A percentile compares a stretch with the other conserved stretches of the same genome.
Conservation (phyloP, 1,139 yeast genomes). For the Diutina neorugosa region DNA sequence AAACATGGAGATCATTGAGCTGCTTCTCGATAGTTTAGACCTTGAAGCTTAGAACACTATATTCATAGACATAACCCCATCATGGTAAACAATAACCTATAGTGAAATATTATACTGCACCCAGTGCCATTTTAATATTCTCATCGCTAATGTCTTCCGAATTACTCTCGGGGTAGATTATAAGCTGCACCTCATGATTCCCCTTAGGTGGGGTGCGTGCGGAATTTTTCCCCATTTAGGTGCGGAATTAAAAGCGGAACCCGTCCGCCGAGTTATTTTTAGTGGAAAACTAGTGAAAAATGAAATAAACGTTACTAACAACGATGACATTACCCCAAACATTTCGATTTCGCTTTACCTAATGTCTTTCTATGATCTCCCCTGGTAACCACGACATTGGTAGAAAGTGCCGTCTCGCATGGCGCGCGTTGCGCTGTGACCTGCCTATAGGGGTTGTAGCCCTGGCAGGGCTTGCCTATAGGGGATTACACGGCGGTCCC, state of each 20-base stretch:
- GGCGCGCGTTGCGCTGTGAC: slow-evolving; percentile 2
- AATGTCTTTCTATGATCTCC: too few relatives aligned
- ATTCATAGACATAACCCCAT: background rate
- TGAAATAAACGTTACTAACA: too few relatives aligned
- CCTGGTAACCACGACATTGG: too few relatives aligned
- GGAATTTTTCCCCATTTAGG: background rate
- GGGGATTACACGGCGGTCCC: background rate
- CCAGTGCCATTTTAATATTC: background rate
- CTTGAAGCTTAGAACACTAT: slow-evolving; percentile 28
- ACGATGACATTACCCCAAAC: too few relatives aligned
- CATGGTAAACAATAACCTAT: too few relatives aligned
- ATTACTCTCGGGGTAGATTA: background rate
- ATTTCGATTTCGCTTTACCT: too few relatives aligned
- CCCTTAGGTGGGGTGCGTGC: background rate
- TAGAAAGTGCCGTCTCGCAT: background rate
- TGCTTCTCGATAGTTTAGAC: slow-evolving; percentile 25
- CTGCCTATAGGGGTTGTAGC: slow-evolving; percentile 2
- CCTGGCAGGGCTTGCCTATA: background rate
- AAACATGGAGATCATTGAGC: slow-evolving; percentile 32
- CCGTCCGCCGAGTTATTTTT: background rate
- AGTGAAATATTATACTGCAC: background rate
- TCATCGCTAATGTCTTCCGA: background rate
- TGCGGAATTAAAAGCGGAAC: background rate
- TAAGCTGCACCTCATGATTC: background rate
- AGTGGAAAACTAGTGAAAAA: too few relatives aligned